These are phyloP conservation scores for Spatholobus suberectus DNA, from an alignment of 306 rosid genomes.

Conservation along the genomic window DNA sequence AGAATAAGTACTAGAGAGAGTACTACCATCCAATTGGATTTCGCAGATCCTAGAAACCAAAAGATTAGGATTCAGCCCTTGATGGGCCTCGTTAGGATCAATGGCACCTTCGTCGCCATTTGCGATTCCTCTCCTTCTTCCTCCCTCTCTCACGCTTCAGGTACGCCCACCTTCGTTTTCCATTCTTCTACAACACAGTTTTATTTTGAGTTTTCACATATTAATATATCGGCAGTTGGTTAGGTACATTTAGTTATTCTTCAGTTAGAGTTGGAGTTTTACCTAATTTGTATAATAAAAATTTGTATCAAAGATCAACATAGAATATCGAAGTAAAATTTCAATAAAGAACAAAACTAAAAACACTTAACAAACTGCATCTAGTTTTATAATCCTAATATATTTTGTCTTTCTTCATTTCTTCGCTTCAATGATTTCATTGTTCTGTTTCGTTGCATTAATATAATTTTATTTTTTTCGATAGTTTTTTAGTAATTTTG, in stretches of 20 bases:
- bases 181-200: not conserved
- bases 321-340: no score
- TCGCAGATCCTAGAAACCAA: slow-evolving; percentile 11
- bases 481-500: not conserved
- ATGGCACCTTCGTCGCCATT: slow-evolving; percentile 31
- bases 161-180: slow-evolving; percentile 24
- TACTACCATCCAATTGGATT: not conserved
- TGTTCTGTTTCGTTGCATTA: not conserved
- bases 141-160: slow-evolving; percentile 50
- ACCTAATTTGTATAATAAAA: no score
- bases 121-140: slow-evolving; percentile 46
- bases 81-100: slow-evolving; percentile 54
- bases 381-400: no score
- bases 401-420: not conserved
- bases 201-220: not conserved
- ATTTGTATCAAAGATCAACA: no score
- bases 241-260: no score
- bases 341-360: no score
- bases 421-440: not conserved
- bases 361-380: no score
- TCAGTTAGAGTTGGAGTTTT: no score
- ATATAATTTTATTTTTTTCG: not conserved
- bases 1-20: not conserved
- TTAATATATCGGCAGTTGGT: no score
- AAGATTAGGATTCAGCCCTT: not conserved